These are phyloP conservation scores for Benincasa hispida DNA, from an alignment of 306 rosid genomes.

Conservation along the genomic window DNA sequence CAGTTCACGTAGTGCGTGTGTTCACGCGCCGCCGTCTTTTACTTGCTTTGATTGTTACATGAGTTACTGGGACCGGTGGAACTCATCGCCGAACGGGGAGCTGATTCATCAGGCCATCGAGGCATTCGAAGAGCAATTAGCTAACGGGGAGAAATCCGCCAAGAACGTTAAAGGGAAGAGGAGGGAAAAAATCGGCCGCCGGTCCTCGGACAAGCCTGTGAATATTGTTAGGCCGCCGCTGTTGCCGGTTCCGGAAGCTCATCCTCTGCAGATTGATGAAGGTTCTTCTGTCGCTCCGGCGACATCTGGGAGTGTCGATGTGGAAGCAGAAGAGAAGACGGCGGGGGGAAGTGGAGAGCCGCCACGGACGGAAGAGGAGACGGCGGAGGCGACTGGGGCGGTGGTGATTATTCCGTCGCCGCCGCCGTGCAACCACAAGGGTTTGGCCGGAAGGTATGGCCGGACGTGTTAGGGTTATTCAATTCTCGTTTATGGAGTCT, in stretches of 20 bases:
- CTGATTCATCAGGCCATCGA: constrained; percentile 53
- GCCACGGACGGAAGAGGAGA: constrained; percentile 6
- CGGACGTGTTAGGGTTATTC: constrained; percentile 60
- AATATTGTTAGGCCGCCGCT: not conserved
- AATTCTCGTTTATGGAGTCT: constrained; percentile 65
- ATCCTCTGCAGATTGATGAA: not conserved
- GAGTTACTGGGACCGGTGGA: constrained; percentile 54
- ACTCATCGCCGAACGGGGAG: constrained; percentile 45
- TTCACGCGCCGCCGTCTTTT: constrained; percentile 28
- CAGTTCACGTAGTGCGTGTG: not conserved
- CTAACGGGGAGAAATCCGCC: constrained; percentile 29
- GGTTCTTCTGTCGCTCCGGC: not conserved
- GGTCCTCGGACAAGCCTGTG: not conserved
- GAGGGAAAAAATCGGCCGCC: constrained; percentile 18
- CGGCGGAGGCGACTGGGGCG: not conserved
- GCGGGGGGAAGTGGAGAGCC: not conserved
- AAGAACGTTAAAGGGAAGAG: constrained; percentile 23
- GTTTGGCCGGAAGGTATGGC: constrained; percentile 59
- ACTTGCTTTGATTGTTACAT: constrained; percentile 54
- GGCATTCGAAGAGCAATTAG: constrained; percentile 45
- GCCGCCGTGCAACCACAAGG: constrained; percentile 34
- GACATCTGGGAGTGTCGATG: not conserved
- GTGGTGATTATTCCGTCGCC: not conserved
- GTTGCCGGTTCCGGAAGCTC: not conserved
- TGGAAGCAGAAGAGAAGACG: not conserved